These are phyloP conservation scores for Microbotryum scabiosae DNA, from an alignment of 1,284 basidiomycete genomes.

Conservation along the genomic window DNA sequence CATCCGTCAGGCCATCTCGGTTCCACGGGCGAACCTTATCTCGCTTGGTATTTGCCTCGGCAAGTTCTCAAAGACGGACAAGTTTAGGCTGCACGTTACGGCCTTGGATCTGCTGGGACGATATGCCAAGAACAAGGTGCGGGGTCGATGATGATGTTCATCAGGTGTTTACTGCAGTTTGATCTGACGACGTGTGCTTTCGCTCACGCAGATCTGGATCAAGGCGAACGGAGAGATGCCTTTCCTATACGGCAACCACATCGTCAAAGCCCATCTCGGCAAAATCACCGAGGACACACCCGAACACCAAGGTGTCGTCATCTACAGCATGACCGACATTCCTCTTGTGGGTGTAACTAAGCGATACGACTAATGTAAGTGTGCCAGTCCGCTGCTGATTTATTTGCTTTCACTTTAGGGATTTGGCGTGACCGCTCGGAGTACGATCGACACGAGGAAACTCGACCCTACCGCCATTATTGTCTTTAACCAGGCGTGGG, in stretches of 20 bases:
- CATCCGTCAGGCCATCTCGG: slow-evolving; percentile 84
- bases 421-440: slow-evolving; percentile 94
- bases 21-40: slow-evolving; percentile 85
- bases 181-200: background rate
- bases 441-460: slow-evolving; percentile 92
- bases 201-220: slow-evolving; percentile 74
- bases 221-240: slow-evolving; percentile 99
- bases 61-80: slow-evolving; percentile 94
- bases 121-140: slow-evolving; percentile 95
- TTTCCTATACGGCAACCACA: slow-evolving; percentile 97
- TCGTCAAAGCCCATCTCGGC: slow-evolving; percentile 97
- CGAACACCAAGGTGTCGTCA: slow-evolving; percentile 96
- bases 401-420: slow-evolving; percentile 51
- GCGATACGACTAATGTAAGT: too few relatives aligned
- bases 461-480: slow-evolving; percentile 96
- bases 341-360: slow-evolving; percentile 57
- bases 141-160: slow-evolving; percentile 14
- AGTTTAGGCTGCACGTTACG: slow-evolving; percentile 96
- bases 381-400: slow-evolving; percentile 6
- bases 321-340: slow-evolving; percentile 90
- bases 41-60: slow-evolving; percentile 94
- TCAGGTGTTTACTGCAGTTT: background rate
- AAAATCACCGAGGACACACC: slow-evolving; percentile 98
- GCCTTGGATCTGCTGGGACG: slow-evolving; percentile 87
- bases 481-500: slow-evolving; percentile 96